Percentiles rank a stretch among this genome's conserved stretches.
These are phyloP conservation scores for Begonia fuchsioides DNA, from an alignment of 306 rosid genomes.

Conservation along the genomic window DNA sequence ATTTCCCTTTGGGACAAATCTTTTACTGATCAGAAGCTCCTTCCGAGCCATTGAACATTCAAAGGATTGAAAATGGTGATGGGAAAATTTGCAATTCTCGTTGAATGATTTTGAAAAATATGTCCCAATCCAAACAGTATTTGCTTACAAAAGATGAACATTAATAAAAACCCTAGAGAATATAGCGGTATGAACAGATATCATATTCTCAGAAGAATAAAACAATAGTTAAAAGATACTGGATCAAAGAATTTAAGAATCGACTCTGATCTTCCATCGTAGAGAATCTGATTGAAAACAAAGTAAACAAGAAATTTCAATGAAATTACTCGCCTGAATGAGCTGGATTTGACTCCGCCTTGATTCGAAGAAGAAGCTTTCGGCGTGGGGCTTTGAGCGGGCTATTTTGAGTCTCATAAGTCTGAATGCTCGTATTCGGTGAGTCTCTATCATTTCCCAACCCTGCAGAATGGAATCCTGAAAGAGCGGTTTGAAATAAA, in stretches of 20 bases:
- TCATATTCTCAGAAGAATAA: too few species aligned
- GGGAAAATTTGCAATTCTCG: background rate
- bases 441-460: conserved; percentile 12
- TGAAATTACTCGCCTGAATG: background rate
- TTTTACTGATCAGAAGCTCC: too few species aligned
- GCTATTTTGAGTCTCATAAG: conserved; percentile 4
- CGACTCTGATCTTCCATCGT: background rate
- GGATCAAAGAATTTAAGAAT: background rate
- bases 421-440: conserved; percentile 2
- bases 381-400: conserved; percentile 28
- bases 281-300: background rate
- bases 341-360: conserved; percentile 1
- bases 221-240: too few species aligned
- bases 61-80: background rate
- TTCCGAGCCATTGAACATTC: too few species aligned
- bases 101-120: background rate
- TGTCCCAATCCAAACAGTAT: too few species aligned
- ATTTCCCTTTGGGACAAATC: background rate
- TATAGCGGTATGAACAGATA: background rate
- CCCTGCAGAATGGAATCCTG: background rate
- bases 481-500: background rate
- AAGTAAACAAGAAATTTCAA: background rate
- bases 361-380: conserved; percentile 34
- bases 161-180: conserved; percentile 11
- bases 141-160: too few species aligned